Evolutionary conservation across 129 eudicot genomes (phyloP).

Genomic region (Saposhnikovia divaricata): DNA sequence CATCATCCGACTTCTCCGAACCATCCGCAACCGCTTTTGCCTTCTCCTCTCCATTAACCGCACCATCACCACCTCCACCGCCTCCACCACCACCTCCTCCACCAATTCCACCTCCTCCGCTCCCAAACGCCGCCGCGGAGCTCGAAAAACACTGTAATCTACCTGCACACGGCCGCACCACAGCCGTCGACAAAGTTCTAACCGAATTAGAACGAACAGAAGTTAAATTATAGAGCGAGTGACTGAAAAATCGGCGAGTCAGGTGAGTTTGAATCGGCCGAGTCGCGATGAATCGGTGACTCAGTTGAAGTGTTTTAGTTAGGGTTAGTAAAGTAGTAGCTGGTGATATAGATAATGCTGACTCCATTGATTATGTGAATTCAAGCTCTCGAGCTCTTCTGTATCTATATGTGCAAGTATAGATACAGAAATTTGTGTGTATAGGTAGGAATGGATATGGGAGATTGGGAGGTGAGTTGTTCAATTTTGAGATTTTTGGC

Average conservation of each 20-base stretch:
- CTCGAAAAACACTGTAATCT: constrained; percentile 44
- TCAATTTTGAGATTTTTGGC: too few species aligned
- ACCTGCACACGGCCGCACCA: constrained; percentile 18
- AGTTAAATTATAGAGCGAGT: constrained; percentile 16
- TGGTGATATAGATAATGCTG: constrained; percentile 36
- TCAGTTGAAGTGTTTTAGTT: constrained; percentile 31
- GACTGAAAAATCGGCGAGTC: constrained; percentile 19
- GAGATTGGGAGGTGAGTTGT: too few species aligned
- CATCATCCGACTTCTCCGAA: constrained; percentile 60
- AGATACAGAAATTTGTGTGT: not conserved
- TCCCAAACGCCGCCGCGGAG: constrained; percentile 54
- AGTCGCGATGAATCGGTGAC: constrained; percentile 24
- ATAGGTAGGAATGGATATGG: not conserved
- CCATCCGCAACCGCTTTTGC: constrained; percentile 40
- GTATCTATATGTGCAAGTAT: not conserved
- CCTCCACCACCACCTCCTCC: constrained; percentile 27
- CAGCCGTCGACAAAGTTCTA: constrained; percentile 18
- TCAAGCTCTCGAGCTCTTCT: not conserved
- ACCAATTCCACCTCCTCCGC: constrained; percentile 42
- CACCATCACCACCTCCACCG: constrained; percentile 49
- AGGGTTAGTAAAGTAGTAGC: constrained; percentile 33
- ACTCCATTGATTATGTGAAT: constrained; percentile 39
- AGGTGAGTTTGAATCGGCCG: constrained; percentile 24
- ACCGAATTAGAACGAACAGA: constrained; percentile 15
- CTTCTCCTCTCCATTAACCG: constrained; percentile 41